Base-by-base conservation (phyloP, 1,284 basidiomycete species). In the Baeospora myosura region DNA sequence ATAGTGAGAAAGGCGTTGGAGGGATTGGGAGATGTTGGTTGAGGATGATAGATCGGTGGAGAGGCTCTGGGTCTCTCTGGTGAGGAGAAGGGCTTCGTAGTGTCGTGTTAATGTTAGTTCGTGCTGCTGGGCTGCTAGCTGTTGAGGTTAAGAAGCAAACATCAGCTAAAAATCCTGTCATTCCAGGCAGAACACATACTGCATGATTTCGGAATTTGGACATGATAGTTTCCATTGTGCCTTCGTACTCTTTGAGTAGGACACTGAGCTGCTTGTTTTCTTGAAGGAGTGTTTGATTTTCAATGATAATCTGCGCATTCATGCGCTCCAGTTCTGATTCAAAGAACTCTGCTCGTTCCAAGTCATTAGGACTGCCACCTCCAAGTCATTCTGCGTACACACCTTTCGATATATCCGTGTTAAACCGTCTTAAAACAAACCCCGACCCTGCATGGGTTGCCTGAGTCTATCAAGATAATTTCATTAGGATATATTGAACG, bases 191-290 rank as follows among this genome's bases (percentile, higher is more conserved):
- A 34, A 32, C 12, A 76, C 91, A 57, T 59, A 96, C 93, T 14
- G 92, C 81, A 56, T 97, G 88, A 48, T 84, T 85, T 40, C 94
- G 77, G 61, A 98, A 98, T 65, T 97, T 97, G 45, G 79, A 69
- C 95, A 98, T 98, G 58, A 98, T 88, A 25, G 83, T 92, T 57
- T 98, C 94, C 65, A 98, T 76, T 1, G 94, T 97, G 47, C 76
- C 73, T 61, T 98, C 95, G 59, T 96, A 95, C 63, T 98, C 96
- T 54, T 93, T 93, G 44, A 98, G 68, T 20, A 98, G 70, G 20
- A 78, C 59, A 45, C 85, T 86, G 22, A 98, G 74, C 59, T 97
- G 92, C 61, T 89, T 92, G 68, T 98, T 97, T 64, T 98, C 95
- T 51, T 97, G 85, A 38, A 88, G 70, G 1, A 98, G 69, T 0